phyloP scores from a whole-genome alignment of 306 rosid species.

The Amphicarpaea edgeworthii region DNA sequence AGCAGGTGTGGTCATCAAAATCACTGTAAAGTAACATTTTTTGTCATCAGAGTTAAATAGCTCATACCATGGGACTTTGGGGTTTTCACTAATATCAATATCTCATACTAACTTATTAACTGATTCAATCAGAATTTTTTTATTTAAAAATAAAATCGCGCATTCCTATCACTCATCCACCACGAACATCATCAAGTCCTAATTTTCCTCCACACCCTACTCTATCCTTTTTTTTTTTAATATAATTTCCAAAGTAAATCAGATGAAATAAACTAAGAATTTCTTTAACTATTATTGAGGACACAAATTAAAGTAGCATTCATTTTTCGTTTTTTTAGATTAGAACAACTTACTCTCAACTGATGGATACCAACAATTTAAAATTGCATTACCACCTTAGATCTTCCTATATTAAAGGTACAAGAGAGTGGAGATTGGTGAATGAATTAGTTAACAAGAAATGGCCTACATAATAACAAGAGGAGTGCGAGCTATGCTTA shows the following conservation, averaged over 20 bases:
- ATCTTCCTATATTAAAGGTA: not conserved
- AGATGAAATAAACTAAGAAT: not conserved
- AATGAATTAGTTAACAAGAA: slow-evolving; percentile 7
- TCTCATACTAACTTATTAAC: not conserved
- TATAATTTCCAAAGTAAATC: slow-evolving; percentile 11
- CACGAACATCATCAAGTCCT: slow-evolving; percentile 9
- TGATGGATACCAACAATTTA: not conserved
- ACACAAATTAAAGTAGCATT: not conserved
- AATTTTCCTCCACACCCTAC: not conserved
- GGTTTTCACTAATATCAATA: slow-evolving; percentile 2
- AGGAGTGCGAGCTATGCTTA: too few species aligned
- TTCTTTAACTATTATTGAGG: not conserved
- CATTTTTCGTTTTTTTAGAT: not conserved
- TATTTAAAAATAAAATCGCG: too few species aligned
- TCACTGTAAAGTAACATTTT: not conserved
- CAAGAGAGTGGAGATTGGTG: slow-evolving; percentile 4
- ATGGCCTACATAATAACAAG: not conserved
- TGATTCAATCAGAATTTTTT: not conserved
- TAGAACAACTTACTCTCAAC: not conserved
- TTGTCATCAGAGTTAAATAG: not conserved
- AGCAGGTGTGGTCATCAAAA: not conserved
- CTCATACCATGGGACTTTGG: not conserved
- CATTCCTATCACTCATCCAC: slow-evolving; percentile 12
- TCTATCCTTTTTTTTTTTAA: slow-evolving; percentile 5
- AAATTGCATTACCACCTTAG: not conserved